A percentile compares a stretch with the other conserved stretches of the same genome.
phyloP scores from a whole-genome alignment of 495 filamentous ascomycete genomes.

The Podospora conica region DNA sequence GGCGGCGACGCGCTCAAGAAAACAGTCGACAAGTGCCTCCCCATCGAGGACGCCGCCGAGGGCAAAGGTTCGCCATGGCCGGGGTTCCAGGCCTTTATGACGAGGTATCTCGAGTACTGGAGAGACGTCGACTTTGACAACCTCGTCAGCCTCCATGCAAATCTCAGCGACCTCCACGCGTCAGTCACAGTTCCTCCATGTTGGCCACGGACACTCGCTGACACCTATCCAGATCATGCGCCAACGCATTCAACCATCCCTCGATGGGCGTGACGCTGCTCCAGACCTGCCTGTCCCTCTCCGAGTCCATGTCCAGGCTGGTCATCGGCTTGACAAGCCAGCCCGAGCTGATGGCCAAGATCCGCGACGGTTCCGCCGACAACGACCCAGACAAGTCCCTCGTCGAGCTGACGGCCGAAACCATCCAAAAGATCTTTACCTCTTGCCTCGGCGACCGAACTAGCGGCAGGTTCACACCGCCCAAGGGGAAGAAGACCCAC shows the following conservation, averaged over 20 bases:
- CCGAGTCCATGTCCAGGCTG: slow-evolving; percentile 65
- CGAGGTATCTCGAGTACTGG: slow-evolving; percentile 71
- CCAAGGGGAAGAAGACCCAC: slow-evolving; percentile 76
- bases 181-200: slow-evolving; percentile 35
- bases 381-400: slow-evolving; percentile 63
- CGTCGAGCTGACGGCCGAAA: slow-evolving; percentile 77
- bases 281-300: slow-evolving; percentile 69
- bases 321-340: slow-evolving; percentile 73
- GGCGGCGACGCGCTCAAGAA: slow-evolving; percentile 51
- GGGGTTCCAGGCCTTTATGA: slow-evolving; percentile 69
- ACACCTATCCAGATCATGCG: slow-evolving; percentile 52
- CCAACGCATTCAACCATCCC: slow-evolving; percentile 71
- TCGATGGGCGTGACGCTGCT: slow-evolving; percentile 73
- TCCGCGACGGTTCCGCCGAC: slow-evolving; percentile 42
- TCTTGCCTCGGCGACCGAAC: slow-evolving; percentile 82
- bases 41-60: slow-evolving; percentile 43
- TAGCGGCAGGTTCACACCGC: slow-evolving; percentile 50
- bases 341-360: slow-evolving; percentile 60
- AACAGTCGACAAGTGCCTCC: slow-evolving; percentile 52
- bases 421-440: slow-evolving; percentile 84
- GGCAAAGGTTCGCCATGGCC: slow-evolving; percentile 60
- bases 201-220: slow-evolving; percentile 8
- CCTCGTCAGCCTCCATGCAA: slow-evolving; percentile 65
- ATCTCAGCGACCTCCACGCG: slow-evolving; percentile 66
- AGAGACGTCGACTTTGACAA: slow-evolving; percentile 71